These are phyloP conservation scores for Penicillium dipodomyicola DNA, from an alignment of 495 filamentous ascomycete genomes.

Conservation along the genomic window DNA sequence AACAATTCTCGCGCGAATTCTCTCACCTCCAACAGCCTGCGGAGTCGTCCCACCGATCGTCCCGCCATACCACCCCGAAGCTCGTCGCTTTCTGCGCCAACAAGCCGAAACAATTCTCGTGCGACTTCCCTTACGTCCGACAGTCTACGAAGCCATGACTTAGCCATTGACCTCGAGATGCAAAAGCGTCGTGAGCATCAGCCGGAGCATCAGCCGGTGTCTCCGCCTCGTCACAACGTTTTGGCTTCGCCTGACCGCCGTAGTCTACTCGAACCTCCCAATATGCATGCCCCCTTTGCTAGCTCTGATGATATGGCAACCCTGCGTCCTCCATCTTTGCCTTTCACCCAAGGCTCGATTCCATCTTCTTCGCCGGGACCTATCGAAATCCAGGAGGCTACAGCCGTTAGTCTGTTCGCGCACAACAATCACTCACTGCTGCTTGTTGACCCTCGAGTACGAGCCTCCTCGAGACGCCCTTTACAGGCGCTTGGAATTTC, in stretches of 20 bases:
- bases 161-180: constrained; percentile 37
- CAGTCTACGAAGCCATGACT: constrained; percentile 60
- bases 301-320: constrained; percentile 37
- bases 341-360: constrained; percentile 48
- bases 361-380: constrained; percentile 51
- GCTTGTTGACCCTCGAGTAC: constrained; percentile 66
- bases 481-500: constrained; percentile 25
- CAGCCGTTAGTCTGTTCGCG: constrained; percentile 76
- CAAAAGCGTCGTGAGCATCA: constrained; percentile 25
- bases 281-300: constrained; percentile 30
- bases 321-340: constrained; percentile 45
- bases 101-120: constrained; percentile 64
- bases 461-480: constrained; percentile 27
- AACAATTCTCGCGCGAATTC: constrained; percentile 64
- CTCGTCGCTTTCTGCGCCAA: constrained; percentile 69
- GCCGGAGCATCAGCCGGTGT: constrained; percentile 28
- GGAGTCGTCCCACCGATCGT: constrained; percentile 35
- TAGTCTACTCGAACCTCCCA: constrained; percentile 19
- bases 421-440: constrained; percentile 84
- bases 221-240: constrained; percentile 26
- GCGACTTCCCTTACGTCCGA: constrained; percentile 59
- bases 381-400: constrained; percentile 67
- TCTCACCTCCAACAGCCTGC: constrained; percentile 57
- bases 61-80: constrained; percentile 59
- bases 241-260: constrained; percentile 10